Base-by-base conservation (phyloP, 805 yeast genomes). In the Nakazawaea ishiwadae region DNA sequence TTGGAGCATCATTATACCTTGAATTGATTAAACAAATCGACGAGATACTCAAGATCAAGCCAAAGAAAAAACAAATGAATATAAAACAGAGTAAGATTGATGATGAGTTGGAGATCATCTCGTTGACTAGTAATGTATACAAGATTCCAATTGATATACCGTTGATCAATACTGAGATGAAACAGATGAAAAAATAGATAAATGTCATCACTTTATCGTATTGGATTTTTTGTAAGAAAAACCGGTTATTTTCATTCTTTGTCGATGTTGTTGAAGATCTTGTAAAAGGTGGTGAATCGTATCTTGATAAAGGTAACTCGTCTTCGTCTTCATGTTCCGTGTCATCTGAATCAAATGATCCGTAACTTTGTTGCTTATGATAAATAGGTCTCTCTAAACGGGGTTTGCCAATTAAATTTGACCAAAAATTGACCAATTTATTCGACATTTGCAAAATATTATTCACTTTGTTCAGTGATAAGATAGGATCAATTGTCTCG, bases 161-260 rank as follows among this genome's bases (percentile, higher is more conserved):
- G 2, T 72, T 63, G 9, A 69, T 53, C 15, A 71, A 50, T 1
- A 70, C 51, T 3, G 81, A 60, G 6, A 69, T 29, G 16, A 65
- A 51, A 32, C 68, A 56, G 14, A 68, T 55, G 3, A 69, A 46
- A 28, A 69, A 46, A 19, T 75, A 73, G n/a, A 75, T 47, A 32
- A 73, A 66, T 1, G 71, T 51, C 24, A 75, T 44, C 7, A 75
- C 68, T 15, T 56, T 53, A 49, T 73, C 78, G 41, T 73, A 70
- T 14, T 60, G 62, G 4, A 51, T 37, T 34, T 52, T 53, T 4
- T 49, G 50, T 2, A 51, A 26, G 16, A 50, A 33, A 18, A 18
- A 18, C 24, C 19, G 17, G 23, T 31, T 16, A 38, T 31, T 38
- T 17, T 21, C 26, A 9, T 31, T 31, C 35, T 38, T 26, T 4